Conservation (phyloP, 306 rosid genomes). For the Dryas drummondii region DNA sequence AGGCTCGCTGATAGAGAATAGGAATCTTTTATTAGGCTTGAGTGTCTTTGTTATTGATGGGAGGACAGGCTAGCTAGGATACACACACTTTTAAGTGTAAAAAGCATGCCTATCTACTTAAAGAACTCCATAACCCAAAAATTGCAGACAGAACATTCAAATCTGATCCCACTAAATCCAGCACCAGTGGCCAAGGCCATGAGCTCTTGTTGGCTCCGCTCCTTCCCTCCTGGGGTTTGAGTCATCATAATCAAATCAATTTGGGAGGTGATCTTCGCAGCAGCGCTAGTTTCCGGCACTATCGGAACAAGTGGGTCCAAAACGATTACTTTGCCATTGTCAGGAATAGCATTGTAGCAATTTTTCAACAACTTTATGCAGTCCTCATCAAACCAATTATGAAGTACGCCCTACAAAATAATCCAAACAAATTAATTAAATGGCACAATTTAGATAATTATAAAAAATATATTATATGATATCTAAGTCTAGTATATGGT, state of each 20-base stretch:
- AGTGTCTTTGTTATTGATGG: too few relatives aligned
- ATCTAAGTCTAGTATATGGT: too few relatives aligned
- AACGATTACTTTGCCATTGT: constrained; percentile 26
- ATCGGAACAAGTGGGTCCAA: constrained; percentile 24
- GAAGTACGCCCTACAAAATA: constrained; percentile 37
- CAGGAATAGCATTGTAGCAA: constrained; percentile 22
- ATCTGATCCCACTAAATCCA: constrained; percentile 26
- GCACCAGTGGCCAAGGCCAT: constrained; percentile 25
- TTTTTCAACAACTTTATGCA: constrained; percentile 26
- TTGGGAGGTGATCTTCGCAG: background rate
- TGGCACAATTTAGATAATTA: too few relatives aligned
- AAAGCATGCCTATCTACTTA: background rate
- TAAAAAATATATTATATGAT: too few relatives aligned
- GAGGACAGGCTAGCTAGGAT: too few relatives aligned
- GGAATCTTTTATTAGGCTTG: too few relatives aligned
- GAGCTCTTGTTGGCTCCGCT: constrained; percentile 20
- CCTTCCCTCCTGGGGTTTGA: constrained; percentile 14
- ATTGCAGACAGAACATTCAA: constrained; percentile 1
- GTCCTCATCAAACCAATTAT: constrained; percentile 22
- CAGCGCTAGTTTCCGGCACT: constrained; percentile 2
- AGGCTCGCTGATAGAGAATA: too few relatives aligned
- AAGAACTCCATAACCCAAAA: background rate
- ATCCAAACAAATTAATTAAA: background rate
- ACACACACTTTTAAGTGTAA: background rate
- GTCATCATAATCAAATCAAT: constrained; percentile 12